Evolutionary conservation across 805 yeast genomes (phyloP), one percentile per base, ranked within the genome.

Genomic region (Candida ulmi): DNA sequence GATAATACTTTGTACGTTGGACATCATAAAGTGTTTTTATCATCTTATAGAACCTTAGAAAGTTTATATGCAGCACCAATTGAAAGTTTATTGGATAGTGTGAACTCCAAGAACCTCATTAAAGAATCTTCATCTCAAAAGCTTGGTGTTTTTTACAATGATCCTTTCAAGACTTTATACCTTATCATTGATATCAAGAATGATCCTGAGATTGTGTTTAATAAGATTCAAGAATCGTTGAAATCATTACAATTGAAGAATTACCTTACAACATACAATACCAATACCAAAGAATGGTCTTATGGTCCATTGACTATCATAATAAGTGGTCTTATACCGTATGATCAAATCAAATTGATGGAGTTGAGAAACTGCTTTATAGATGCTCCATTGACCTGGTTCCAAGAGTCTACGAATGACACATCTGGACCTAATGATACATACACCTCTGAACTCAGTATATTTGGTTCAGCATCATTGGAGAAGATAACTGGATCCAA

Each of bases 121-220:
- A 11, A 36, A 27, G 12, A 36, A 24, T 42, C 44, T 15, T 11
- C 5, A 15, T 26, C 24, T 4, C 27, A 32, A 5, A 42, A 41
- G n/a, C 33, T 37, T 9, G 47, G 57, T 51, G 40, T 56, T 43
- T 49, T 50, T 17, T 40, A 52, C 56, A 40, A 65, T 35, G 67
- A 71, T 27, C 71, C 75, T 0, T 67, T 62, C 37, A 59, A 66
- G n/a, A 74, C 86, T 2, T 57, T 80, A 16, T 77, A 72, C 54
- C 61, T 83, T 24, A 77, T 79, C 62, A 65, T 83, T 48, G 91
- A 84, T 57, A 65, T 80, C 49, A 80, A 80, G 51, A 76, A 83
- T n/a, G 58, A 61, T 17, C 64, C 63, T 2, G 51, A 54, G n/a
- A 43, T 48, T 17, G 71, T 80, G 1, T 81, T 74, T 56, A 57